phyloP scores from a whole-genome alignment of 768 basidiomycete genomes.

The Roridomyces roridus region DNA sequence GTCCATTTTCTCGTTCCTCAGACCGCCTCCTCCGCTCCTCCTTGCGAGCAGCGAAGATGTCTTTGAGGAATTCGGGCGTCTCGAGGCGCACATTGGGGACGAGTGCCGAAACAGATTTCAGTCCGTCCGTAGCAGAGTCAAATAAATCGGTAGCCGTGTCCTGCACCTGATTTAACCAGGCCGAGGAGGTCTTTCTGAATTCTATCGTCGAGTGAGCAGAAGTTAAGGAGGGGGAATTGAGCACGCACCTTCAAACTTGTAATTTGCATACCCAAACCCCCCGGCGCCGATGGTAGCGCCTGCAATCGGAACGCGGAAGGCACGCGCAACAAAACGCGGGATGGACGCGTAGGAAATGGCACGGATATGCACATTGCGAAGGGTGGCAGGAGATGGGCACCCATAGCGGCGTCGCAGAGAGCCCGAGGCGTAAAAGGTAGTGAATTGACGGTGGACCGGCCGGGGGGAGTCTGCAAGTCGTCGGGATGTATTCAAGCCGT shows the following conservation, averaged over 20 bases:
- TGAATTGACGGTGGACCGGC: conserved; percentile 62
- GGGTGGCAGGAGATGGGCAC: conserved; percentile 43
- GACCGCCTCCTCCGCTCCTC: conserved; percentile 38
- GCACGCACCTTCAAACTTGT: conserved; percentile 94
- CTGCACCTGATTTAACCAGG: conserved; percentile 68
- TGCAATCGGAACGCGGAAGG: conserved; percentile 88
- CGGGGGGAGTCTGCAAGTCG: conserved; percentile 38
- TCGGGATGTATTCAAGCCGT: conserved; percentile 55
- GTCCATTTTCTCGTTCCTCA: conserved; percentile 37
- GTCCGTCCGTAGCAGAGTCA: conserved; percentile 72
- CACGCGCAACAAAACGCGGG: conserved; percentile 86
- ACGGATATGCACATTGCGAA: conserved; percentile 75
- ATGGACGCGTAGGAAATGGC: conserved; percentile 87
- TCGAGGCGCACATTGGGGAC: conserved; percentile 68
- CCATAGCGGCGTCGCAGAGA: conserved; percentile 57
- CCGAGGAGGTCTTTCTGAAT: conserved; percentile 70
- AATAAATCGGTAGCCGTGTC: conserved; percentile 75
- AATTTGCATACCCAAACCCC: conserved; percentile 92
- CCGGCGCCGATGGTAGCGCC: conserved; percentile 91
- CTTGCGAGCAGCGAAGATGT: conserved; percentile 50
- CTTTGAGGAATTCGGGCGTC: conserved; percentile 73
- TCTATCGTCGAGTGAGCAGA: conserved; percentile 50
- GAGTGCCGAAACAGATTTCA: conserved; percentile 64
- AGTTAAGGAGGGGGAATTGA: conserved; percentile 6
- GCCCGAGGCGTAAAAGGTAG: conserved; percentile 61